phyloP scores from a whole-genome alignment of 2,329 filamentous ascomycete genomes.

The Pseudogymnoascus sp. region DNA sequence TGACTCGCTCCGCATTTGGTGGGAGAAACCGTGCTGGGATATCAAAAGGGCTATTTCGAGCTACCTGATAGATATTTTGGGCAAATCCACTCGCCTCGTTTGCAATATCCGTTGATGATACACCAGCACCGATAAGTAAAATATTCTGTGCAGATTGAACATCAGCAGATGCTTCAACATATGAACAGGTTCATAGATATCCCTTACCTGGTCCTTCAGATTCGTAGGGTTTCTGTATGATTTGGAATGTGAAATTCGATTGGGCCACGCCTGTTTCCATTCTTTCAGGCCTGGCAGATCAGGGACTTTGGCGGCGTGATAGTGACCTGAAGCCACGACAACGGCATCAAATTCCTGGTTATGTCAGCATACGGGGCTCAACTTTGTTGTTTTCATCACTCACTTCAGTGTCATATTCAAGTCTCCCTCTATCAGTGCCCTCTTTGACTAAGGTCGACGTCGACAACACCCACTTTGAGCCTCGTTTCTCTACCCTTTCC shows the following conservation, averaged over 20 bases:
- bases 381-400: not conserved
- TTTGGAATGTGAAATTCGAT: constrained; percentile 59
- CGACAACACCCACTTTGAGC: constrained; percentile 18
- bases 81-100: constrained; percentile 18
- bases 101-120: constrained; percentile 38
- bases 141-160: constrained; percentile 36
- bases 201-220: constrained; percentile 44
- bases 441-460: constrained; percentile 15
- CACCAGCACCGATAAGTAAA: constrained; percentile 47
- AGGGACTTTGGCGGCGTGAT: constrained; percentile 55
- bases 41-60: constrained; percentile 21
- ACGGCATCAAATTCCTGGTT: constrained; percentile 53
- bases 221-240: constrained; percentile 56
- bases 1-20: constrained; percentile 16
- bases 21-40: constrained; percentile 19
- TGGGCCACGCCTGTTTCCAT: constrained; percentile 48
- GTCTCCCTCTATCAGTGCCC: constrained; percentile 8
- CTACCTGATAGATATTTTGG: constrained; percentile 23
- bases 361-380: not conserved
- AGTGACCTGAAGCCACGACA: constrained; percentile 60
- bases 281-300: constrained; percentile 48
- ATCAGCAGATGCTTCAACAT: constrained; percentile 17
- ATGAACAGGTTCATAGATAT: constrained; percentile 33
- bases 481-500: constrained; percentile 19
- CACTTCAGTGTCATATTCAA: constrained; percentile 13